These are phyloP conservation scores for Parietaria judaica DNA, from an alignment of 306 rosid species.

Conservation along the genomic window DNA sequence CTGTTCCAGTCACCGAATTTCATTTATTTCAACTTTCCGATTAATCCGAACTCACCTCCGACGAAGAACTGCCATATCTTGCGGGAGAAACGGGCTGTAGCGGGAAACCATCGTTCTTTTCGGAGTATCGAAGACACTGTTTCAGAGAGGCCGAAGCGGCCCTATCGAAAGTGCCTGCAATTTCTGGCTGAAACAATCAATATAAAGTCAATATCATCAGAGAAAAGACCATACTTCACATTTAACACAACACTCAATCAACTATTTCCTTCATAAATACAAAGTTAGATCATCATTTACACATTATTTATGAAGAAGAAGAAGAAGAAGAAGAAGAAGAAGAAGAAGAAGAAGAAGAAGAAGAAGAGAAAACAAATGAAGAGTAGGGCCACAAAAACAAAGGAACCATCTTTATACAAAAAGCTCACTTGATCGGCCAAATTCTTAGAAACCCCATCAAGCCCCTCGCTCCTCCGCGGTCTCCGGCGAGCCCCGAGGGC, in stretches of 20 bases:
- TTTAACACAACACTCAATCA: too few relatives aligned
- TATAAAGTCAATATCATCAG: neutral
- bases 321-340: too few relatives aligned
- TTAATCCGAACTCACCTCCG: conserved; percentile 33
- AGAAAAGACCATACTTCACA: neutral
- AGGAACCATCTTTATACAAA: neutral
- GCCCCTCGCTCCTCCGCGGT: conserved; percentile 19
- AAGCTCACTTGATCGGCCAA: conserved; percentile 14
- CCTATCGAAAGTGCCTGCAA: conserved; percentile 29
- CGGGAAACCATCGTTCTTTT: conserved; percentile 22
- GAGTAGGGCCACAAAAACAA: conserved; percentile 7
- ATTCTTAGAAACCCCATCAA: conserved; percentile 16
- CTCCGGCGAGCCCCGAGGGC: conserved; percentile 25
- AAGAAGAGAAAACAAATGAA: neutral
- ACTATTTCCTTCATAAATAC: neutral
- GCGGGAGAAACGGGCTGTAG: conserved; percentile 38
- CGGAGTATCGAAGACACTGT: conserved; percentile 27
- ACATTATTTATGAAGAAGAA: too few relatives aligned
- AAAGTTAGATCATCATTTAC: neutral
- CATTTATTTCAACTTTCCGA: too few relatives aligned
- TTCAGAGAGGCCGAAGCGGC: conserved; percentile 24
- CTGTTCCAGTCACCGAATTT: neutral
- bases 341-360: too few relatives aligned
- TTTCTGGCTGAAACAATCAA: conserved; percentile 41
- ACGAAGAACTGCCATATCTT: conserved; percentile 37